Evolutionary conservation across 345 rosid genomes (phyloP).

Genomic region (Limnanthes douglasii): DNA sequence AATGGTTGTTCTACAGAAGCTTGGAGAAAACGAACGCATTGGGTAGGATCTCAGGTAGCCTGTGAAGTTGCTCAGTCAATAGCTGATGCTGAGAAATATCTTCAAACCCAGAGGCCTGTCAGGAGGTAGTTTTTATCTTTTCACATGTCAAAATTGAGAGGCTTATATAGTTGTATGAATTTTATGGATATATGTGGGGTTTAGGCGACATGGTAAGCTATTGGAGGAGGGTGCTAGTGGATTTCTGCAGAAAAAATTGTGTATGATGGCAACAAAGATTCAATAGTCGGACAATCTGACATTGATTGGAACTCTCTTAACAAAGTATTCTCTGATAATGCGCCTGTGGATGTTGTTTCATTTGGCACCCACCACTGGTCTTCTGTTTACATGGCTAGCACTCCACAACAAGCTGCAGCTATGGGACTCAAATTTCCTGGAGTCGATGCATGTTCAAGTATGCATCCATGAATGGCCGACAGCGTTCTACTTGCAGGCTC

Average conservation of each 20-base stretch:
- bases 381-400: slow-evolving; percentile 94
- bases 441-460: no score
- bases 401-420: slow-evolving; percentile 92
- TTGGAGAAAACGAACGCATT: slow-evolving; percentile 86
- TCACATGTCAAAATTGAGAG: slow-evolving; percentile 1
- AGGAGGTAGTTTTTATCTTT: slow-evolving; percentile 41
- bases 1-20: slow-evolving; percentile 84
- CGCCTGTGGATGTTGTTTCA: slow-evolving; percentile 26
- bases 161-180: slow-evolving; percentile 2
- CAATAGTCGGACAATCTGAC: slow-evolving; percentile 23
- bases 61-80: slow-evolving; percentile 46
- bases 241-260: slow-evolving; percentile 67
- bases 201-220: slow-evolving; percentile 81
- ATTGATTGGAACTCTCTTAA: slow-evolving; percentile 64
- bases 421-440: slow-evolving; percentile 98
- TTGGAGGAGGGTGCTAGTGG: slow-evolving; percentile 99
- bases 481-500: no score
- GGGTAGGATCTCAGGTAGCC: slow-evolving; percentile 83
- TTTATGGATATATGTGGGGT: slow-evolving; percentile 11
- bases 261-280: slow-evolving; percentile 29
- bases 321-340: slow-evolving; percentile 46
- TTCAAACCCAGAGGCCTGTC: slow-evolving; percentile 68
- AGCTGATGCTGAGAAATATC: slow-evolving; percentile 85
- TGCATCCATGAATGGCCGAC: no score
- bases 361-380: slow-evolving; percentile 92